These are phyloP conservation scores for Suillus subaureus DNA, from an alignment of 768 basidiomycete genomes.

Conservation along the genomic window DNA sequence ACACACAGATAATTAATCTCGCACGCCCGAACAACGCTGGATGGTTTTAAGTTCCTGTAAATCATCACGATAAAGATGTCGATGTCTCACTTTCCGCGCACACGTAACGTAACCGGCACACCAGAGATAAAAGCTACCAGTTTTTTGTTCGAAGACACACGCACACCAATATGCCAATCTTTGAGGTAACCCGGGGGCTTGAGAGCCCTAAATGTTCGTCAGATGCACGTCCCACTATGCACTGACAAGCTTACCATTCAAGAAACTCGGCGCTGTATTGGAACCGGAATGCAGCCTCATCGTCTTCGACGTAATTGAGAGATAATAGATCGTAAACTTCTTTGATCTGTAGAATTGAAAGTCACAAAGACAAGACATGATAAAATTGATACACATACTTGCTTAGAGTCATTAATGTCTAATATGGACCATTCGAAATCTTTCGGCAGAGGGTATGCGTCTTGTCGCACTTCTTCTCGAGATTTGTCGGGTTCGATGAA, in stretches of 20 bases:
- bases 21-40: constrained; percentile 67
- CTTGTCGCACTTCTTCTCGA: constrained; percentile 79
- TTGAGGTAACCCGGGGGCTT: constrained; percentile 90
- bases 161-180: constrained; percentile 96
- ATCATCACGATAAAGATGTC: constrained; percentile 27
- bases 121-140: constrained; percentile 97
- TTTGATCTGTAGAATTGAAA: constrained; percentile 56
- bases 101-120: constrained; percentile 83
- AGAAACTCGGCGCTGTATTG: constrained; percentile 95
- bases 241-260: constrained; percentile 62
- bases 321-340: constrained; percentile 93
- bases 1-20: constrained; percentile 99
- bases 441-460: constrained; percentile 84
- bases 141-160: constrained; percentile 88
- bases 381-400: constrained; percentile 49
- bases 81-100: constrained; percentile 72
- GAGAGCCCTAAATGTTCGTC: constrained; percentile 67
- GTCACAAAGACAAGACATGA: constrained; percentile 5
- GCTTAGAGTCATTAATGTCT: constrained; percentile 73
- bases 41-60: constrained; percentile 14
- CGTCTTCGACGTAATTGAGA: constrained; percentile 95
- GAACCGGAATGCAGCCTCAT: constrained; percentile 95
- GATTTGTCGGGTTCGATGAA: constrained; percentile 85
- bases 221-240: not conserved
- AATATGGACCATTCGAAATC: constrained; percentile 91